A percentile compares a stretch with the other conserved stretches of the same genome.
Evolutionary conservation across 148 eudicot species (phyloP).

Genomic region (Persicaria tinctoria): DNA sequence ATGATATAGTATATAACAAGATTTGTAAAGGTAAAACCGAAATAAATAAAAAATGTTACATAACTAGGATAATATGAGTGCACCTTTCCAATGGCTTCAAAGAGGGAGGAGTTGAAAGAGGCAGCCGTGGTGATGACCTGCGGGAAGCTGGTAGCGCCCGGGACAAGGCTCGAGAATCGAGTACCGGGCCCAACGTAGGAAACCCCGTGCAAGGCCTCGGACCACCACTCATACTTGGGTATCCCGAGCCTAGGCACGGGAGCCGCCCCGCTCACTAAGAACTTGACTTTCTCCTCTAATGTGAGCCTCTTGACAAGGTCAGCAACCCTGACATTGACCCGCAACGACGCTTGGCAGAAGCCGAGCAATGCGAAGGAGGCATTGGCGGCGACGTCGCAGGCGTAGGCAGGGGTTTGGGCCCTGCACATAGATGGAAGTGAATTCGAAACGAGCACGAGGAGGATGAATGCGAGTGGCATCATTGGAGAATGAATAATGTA

Average conservation of each 20-base stretch:
- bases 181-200: constrained; percentile 59
- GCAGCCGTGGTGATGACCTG: constrained; percentile 71
- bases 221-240: constrained; percentile 82
- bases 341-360: constrained; percentile 42
- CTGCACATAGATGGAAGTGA: constrained; percentile 14
- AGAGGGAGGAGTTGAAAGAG: constrained; percentile 57
- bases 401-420: constrained; percentile 21
- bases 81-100: constrained; percentile 71
- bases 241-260: constrained; percentile 53
- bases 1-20: no score
- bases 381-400: constrained; percentile 44
- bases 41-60: not conserved
- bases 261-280: constrained; percentile 37
- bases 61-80: not conserved
- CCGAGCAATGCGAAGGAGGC: constrained; percentile 28
- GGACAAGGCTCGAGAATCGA: constrained; percentile 34
- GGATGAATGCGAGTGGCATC: not conserved
- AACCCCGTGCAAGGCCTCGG: constrained; percentile 73
- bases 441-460: constrained; percentile 19
- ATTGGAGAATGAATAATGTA: not conserved
- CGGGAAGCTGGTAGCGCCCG: constrained; percentile 82
- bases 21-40: no score
- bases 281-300: constrained; percentile 50
- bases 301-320: constrained; percentile 52
- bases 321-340: constrained; percentile 29